Evolutionary conservation across 495 filamentous ascomycete genomes (phyloP).

Genomic region (Annulohypoxylon bovei): DNA sequence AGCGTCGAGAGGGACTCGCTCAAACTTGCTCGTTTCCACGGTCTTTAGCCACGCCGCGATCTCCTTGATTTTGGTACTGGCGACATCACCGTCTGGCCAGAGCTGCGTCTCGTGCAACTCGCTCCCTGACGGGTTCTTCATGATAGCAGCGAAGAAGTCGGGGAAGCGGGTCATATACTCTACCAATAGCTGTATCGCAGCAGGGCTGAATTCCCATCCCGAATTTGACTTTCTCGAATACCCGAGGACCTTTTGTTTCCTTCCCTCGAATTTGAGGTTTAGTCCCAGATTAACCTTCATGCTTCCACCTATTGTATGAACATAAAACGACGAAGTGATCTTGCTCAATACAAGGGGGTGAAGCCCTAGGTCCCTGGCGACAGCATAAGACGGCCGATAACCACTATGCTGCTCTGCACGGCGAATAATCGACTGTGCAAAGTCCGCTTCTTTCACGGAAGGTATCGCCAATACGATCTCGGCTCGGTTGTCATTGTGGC

Average conservation of each 20-base stretch:
- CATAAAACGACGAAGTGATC: slow-evolving; percentile 91
- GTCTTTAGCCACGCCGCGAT: slow-evolving; percentile 92
- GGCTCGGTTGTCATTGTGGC: slow-evolving; percentile 75
- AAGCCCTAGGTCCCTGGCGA: slow-evolving; percentile 81
- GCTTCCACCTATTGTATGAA: slow-evolving; percentile 74
- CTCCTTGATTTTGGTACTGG: slow-evolving; percentile 78
- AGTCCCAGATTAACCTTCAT: slow-evolving; percentile 87
- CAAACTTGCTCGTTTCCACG: slow-evolving; percentile 88
- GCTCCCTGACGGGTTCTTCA: slow-evolving; percentile 65
- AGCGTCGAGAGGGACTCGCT: slow-evolving; percentile 91
- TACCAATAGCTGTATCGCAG: slow-evolving; percentile 79
- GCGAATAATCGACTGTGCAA: slow-evolving; percentile 75
- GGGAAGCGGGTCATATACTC: slow-evolving; percentile 96
- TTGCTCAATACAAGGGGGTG: slow-evolving; percentile 92
- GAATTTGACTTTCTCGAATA: slow-evolving; percentile 85
- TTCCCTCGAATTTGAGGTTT: slow-evolving; percentile 95
- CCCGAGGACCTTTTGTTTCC: slow-evolving; percentile 93
- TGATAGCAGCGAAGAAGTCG: slow-evolving; percentile 89
- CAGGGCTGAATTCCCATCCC: slow-evolving; percentile 95
- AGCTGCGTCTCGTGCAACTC: slow-evolving; percentile 78
- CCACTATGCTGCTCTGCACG: slow-evolving; percentile 71
- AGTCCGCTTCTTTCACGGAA: slow-evolving; percentile 78
- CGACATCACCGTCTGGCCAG: slow-evolving; percentile 74
- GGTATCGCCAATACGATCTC: slow-evolving; percentile 77
- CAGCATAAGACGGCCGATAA: slow-evolving; percentile 86